These are phyloP conservation scores for Arachnopeziza araneosa DNA, from an alignment of 2,329 filamentous ascomycete genomes.

Conservation along the genomic window DNA sequence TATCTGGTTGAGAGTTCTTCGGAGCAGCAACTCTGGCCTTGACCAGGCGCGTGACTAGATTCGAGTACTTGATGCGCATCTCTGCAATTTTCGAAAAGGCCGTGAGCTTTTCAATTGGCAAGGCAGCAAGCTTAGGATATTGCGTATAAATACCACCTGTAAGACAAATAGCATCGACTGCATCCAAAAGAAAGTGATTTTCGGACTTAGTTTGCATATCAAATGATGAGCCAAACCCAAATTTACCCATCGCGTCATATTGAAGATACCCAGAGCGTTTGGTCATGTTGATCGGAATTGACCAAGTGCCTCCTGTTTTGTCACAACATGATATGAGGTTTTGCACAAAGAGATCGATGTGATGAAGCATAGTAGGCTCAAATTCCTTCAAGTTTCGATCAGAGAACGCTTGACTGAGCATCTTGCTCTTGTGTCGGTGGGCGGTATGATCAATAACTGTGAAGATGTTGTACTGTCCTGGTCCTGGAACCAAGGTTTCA, in stretches of 20 bases:
- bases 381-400: background rate
- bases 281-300: background rate
- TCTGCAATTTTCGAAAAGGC: too few relatives aligned
- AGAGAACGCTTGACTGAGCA: background rate
- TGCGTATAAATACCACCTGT: too few relatives aligned
- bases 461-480: background rate
- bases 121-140: too few relatives aligned
- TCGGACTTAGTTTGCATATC: background rate
- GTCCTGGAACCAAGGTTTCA: background rate
- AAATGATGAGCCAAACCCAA: background rate
- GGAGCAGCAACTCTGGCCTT: background rate
- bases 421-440: background rate
- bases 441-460: background rate
- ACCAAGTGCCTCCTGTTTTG: background rate
- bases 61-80: background rate
- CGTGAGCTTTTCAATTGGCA: too few relatives aligned
- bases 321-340: background rate
- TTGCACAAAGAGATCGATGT: background rate
- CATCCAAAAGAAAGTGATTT: background rate
- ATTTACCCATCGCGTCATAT: background rate
- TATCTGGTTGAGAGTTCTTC: background rate
- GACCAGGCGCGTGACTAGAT: background rate
- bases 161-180: too few relatives aligned
- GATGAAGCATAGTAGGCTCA: background rate
- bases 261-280: background rate